These are phyloP conservation scores for Berberis vulgaris DNA, from an alignment of 164 flowering plant genomes.

Conservation along the genomic window DNA sequence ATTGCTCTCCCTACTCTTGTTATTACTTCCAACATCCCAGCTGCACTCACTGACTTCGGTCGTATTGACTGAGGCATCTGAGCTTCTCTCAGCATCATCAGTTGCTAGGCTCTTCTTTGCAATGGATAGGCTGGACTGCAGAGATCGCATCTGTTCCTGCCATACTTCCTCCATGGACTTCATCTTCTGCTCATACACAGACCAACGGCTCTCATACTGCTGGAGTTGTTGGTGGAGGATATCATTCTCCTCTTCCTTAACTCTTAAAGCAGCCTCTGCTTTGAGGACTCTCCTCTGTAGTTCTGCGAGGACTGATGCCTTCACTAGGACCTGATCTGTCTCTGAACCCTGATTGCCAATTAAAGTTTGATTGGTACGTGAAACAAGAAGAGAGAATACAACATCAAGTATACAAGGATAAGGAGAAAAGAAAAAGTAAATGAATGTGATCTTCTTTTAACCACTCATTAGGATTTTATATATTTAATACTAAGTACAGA, in stretches of 20 bases:
- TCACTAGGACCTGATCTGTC: conserved; percentile 71
- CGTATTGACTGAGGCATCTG: conserved; percentile 63
- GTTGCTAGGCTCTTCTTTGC: conserved; percentile 83
- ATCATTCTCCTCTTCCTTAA: conserved; percentile 90
- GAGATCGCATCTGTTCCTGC: conserved; percentile 96
- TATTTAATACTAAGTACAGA: too few relatives aligned
- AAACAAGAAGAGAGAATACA: not conserved
- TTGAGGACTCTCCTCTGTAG: conserved; percentile 80
- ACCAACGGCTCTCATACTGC: conserved; percentile 92
- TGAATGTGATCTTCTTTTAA: too few relatives aligned
- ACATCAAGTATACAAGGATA: not conserved
- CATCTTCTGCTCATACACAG: conserved; percentile 89
- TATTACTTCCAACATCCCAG: conserved; percentile 42
- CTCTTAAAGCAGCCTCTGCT: conserved; percentile 84
- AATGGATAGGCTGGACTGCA: conserved; percentile 86
- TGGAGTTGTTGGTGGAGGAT: conserved; percentile 84
- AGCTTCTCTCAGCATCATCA: conserved; percentile 63
- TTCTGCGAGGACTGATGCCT: conserved; percentile 76
- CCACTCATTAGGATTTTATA: too few relatives aligned
- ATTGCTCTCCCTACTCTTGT: conserved; percentile 42
- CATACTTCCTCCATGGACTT: conserved; percentile 98
- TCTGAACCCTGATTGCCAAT: conserved; percentile 37
- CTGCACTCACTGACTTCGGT: conserved; percentile 43
- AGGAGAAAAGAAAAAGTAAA: too few relatives aligned
- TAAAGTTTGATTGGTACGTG: not conserved